Base-by-base conservation (phyloP, 2,329 filamentous ascomycete genomes). In the Ceratocystis cubensis region DNA sequence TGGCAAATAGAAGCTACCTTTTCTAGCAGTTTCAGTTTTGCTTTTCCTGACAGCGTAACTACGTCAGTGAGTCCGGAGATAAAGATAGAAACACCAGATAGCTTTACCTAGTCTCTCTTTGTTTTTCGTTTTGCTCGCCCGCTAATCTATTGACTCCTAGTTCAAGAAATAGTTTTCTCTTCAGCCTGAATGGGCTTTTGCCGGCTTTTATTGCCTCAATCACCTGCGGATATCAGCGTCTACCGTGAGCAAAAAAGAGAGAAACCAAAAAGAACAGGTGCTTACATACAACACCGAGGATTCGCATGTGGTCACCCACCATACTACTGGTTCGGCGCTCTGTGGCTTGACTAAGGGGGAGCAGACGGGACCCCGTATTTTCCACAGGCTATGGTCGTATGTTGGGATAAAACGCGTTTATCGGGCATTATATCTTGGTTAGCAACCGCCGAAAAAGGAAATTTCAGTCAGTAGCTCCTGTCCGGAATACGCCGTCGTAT, bases 311-410 rank as follows among this genome's bases (percentile, higher is more conserved):
- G 46, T 48, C 46, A 48, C 46, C 46, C 46, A 48, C 46, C 46
- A 48, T 48, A 48, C 46, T 48, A 48, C 46, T 48, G 17, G 46
- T 48, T 48, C 15, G 46, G 46, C 46, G 46, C 46, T 48, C 46
- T 71, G 46, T 22, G 46, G 46, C 46, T 48, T 48, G 46, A 48
- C 46, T 48, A 48, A 20, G 46, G 46, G 46, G 46, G 46, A 48
- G 46, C 46, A 48, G 46, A 48, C 46, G 46, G 46, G 46, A 48
- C 46, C 28, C 28, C 28, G 28, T 28, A 28, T 28, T 28, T 28
- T 28, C 28, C 28, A 28, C 28, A 28, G 28, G 46, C 46, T 70
- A 37, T 69, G 66, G 50, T 71, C 70, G 30, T 48, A 48, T 48
- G 46, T 48, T 8, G 30, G 30, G 5, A 33, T 7, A 33, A 7